Percentiles rank a stretch among this genome's conserved stretches.
Evolutionary conservation across 202 grass and related monocot species (phyloP).

Genomic region (Zoysia matrella): DNA sequence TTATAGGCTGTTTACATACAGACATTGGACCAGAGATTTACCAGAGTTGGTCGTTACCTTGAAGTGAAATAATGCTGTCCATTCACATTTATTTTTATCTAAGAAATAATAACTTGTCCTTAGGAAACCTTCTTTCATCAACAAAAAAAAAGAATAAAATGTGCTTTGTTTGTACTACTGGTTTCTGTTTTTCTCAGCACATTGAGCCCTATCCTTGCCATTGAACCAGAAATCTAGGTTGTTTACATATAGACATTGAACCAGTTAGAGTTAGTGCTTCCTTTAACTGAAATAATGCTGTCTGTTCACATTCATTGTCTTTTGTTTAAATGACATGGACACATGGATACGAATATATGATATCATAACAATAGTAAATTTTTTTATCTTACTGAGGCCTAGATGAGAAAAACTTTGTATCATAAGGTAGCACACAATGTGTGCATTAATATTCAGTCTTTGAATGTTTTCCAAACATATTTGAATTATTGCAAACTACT

Average conservation of each 20-base stretch:
- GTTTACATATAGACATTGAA: not conserved
- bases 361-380: not conserved
- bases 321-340: not conserved
- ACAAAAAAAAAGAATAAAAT: not conserved
- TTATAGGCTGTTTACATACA: no score
- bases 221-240: not conserved
- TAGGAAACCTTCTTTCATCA: not conserved
- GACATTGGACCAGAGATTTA: no score
- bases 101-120: not conserved
- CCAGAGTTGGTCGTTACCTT: no score
- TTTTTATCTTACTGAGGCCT: not conserved
- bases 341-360: not conserved
- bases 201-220: not conserved
- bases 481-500: not conserved
- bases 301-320: not conserved
- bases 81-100: no score
- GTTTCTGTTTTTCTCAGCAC: constrained; percentile 17
- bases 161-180: not conserved
- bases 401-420: constrained; percentile 6
- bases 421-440: not conserved
- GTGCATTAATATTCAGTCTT: not conserved
- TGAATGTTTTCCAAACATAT: not conserved
- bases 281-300: not conserved
- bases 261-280: no score
- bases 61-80: no score